Base-by-base conservation (phyloP, 163 green algal species). In the Scenedesmus sp. region DNA sequence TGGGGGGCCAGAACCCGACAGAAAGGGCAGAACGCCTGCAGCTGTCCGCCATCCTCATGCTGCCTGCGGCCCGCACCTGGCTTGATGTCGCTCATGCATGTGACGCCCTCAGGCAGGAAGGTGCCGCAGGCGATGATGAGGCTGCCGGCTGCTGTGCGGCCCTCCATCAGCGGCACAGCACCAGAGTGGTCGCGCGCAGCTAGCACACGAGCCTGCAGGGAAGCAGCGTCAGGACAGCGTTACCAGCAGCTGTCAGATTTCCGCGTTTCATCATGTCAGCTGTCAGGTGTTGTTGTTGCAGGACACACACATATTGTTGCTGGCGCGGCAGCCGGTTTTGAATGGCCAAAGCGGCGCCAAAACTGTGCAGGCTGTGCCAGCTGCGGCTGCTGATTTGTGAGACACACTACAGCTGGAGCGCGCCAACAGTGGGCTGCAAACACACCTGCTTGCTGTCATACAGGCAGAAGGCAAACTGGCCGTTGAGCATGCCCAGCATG, bases 371-470 rank as follows among this genome's bases (percentile, higher is more conserved):
- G n/a, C n/a, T n/a, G n/a, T n/a, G n/a, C n/a, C n/a, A 30, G 53
- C 53, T 68, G 16, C 53, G 4, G 53, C 18, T 68, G 53, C 18
- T 26, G 53, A 7, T 68, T 68, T 30, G 13, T 3, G 16, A 68
- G 53, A 30, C 59, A 72, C 22, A 24, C 18, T 13, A n/a, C 59
- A 35, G 59, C 3, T 72, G 20, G 59, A 9, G 59, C 5, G 3
- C 2, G 22, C 22, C 22, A 33, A 35, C 22, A 12, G 30, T 43
- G 9, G 13, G 12, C 35, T 9, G 4, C 18, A 3, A 24, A 35
- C 89, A 40, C 89, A 95, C 91, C 88, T 91, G 93, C 73, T 94
- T 95, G 72, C 87, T 92, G 68, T 96, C 94, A 72, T 94, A 96
- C n/a, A 96, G 92, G 51, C 91, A 93, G 68, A 96, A 95, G 0